Conservation (phyloP, 306 rosid genomes). For the Lathyrus aphaca region DNA sequence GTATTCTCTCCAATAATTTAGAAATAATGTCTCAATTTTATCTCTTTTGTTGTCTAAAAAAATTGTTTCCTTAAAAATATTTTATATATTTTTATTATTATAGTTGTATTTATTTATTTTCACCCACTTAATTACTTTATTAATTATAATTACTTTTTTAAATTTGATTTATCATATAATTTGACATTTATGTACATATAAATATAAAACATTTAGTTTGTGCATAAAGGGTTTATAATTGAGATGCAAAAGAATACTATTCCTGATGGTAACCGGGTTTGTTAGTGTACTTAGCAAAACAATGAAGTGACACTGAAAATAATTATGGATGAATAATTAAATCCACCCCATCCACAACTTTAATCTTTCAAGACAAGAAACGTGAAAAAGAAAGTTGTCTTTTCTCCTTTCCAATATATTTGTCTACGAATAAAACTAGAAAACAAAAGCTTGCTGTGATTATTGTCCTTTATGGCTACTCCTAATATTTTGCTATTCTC, state of each 20-base stretch:
- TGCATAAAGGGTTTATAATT: constrained; percentile 1
- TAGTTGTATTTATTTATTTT: too few species aligned
- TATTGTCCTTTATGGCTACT: constrained; percentile 4
- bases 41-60: too few species aligned
- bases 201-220: not conserved
- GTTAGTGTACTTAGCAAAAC: not conserved
- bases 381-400: constrained; percentile 30
- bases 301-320: constrained; percentile 36
- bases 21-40: too few species aligned
- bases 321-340: constrained; percentile 32
- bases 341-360: constrained; percentile 48
- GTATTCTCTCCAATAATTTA: too few species aligned
- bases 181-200: too few species aligned
- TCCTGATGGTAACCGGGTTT: constrained; percentile 5
- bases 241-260: not conserved
- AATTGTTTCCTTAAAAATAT: too few species aligned
- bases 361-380: constrained; percentile 41
- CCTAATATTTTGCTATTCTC: not conserved
- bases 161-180: too few species aligned
- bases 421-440: constrained; percentile 28
- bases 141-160: too few species aligned
- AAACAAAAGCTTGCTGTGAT: not conserved
- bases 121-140: too few species aligned
- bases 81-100: too few species aligned
- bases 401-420: constrained; percentile 35